Evolutionary conservation across 805 yeast genomes (phyloP).

Genomic region (Cyberlindnera petersonii): DNA sequence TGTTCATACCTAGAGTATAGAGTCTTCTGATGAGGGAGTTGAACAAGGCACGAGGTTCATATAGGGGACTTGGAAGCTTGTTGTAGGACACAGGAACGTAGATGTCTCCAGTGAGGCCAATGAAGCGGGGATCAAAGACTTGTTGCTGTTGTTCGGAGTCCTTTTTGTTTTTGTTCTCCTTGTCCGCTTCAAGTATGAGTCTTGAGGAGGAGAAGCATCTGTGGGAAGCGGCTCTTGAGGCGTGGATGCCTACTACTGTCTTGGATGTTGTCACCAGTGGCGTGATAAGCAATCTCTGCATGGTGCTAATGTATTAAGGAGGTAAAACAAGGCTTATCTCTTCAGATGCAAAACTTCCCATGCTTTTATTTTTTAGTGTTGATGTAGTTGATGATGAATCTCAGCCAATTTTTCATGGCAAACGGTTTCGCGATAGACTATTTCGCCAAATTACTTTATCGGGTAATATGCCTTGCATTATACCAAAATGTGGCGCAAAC

Average conservation of each 20-base stretch:
- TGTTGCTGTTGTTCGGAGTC: conserved; percentile 18
- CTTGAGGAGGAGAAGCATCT: conserved; percentile 9
- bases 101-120: conserved; percentile 39
- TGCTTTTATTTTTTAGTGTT: neutral
- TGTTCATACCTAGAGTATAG: conserved; percentile 63
- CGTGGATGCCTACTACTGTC: conserved; percentile 1
- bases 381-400: too few species aligned
- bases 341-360: too few species aligned
- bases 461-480: too few species aligned
- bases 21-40: conserved; percentile 54
- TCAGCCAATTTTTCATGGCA: too few species aligned
- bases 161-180: conserved; percentile 10
- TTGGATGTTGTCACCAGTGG: neutral
- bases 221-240: neutral
- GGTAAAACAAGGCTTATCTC: too few species aligned
- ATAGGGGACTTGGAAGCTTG: conserved; percentile 40
- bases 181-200: conserved; percentile 1
- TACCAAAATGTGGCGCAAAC: neutral
- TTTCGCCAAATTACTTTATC: too few species aligned
- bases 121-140: conserved; percentile 36
- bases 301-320: too few species aligned
- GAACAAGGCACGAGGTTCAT: conserved; percentile 39
- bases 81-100: conserved; percentile 50
- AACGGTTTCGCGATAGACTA: too few species aligned
- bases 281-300: neutral